A percentile compares a stretch with the other conserved stretches of the same genome.
Evolutionary conservation across 768 basidiomycete species (phyloP).

Genomic region (Lyophyllum atratum): DNA sequence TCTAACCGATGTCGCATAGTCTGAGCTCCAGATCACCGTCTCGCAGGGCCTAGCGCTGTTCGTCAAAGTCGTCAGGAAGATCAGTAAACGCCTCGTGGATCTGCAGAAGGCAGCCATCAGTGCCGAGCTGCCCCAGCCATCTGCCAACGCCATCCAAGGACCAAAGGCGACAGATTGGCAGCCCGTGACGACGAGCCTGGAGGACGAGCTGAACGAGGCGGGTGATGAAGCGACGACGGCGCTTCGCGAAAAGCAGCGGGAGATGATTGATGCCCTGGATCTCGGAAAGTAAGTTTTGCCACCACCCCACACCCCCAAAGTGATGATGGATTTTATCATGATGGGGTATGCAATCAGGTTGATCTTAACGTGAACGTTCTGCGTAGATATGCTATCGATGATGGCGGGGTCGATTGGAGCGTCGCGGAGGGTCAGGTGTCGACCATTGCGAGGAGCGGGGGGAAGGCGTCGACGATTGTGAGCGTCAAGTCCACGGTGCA

Average conservation of each 20-base stretch:
- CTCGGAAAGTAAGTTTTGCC: slow-evolving; percentile 71
- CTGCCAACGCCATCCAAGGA: slow-evolving; percentile 24
- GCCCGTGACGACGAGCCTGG: slow-evolving; percentile 47
- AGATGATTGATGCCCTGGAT: slow-evolving; percentile 88
- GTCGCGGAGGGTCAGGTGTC: slow-evolving; percentile 73
- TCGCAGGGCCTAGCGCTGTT: slow-evolving; percentile 89
- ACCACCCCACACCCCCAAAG: background rate
- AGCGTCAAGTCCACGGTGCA: slow-evolving; percentile 61
- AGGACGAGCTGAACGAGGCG: slow-evolving; percentile 76
- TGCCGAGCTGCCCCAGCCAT: slow-evolving; percentile 55
- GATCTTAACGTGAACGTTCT: slow-evolving; percentile 15
- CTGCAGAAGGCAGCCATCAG: slow-evolving; percentile 80
- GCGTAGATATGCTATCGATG: slow-evolving; percentile 74
- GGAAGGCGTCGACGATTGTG: slow-evolving; percentile 64
- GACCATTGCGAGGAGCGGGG: slow-evolving; percentile 34
- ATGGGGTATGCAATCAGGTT: slow-evolving; percentile 5
- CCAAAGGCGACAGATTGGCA: slow-evolving; percentile 35
- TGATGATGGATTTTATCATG: too few species aligned
- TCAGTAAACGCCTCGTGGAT: slow-evolving; percentile 72
- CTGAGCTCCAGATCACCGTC: slow-evolving; percentile 81
- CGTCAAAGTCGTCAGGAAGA: slow-evolving; percentile 86
- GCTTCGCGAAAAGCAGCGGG: slow-evolving; percentile 75
- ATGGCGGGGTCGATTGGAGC: slow-evolving; percentile 70
- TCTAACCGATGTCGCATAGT: too few species aligned
- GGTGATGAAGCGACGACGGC: slow-evolving; percentile 72